Evolutionary conservation across 1,139 yeast genomes (phyloP).

Genomic region (Zygoascus sp.): DNA sequence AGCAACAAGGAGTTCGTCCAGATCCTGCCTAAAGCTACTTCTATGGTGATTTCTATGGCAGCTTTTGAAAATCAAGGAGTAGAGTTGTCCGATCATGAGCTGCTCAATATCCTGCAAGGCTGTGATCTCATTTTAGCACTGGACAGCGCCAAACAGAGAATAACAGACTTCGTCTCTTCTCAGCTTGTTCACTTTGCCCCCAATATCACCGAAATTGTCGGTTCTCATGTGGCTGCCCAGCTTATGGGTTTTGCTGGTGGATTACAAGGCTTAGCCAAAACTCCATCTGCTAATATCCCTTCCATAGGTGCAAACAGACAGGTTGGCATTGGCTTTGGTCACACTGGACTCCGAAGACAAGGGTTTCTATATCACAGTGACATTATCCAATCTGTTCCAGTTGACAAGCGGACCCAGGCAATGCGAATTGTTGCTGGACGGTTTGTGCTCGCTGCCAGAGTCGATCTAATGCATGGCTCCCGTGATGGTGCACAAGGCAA

Average conservation of each 20-base stretch:
- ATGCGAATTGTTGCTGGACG: constrained; percentile 79
- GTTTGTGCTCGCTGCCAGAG: constrained; percentile 74
- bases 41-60: constrained; percentile 70
- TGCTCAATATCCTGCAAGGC: constrained; percentile 42
- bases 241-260: constrained; percentile 71
- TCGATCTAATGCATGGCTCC: constrained; percentile 51
- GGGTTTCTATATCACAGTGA: constrained; percentile 48
- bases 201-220: constrained; percentile 67
- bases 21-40: constrained; percentile 57
- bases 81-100: constrained; percentile 37
- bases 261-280: constrained; percentile 56
- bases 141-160: constrained; percentile 40
- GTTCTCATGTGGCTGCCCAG: constrained; percentile 70
- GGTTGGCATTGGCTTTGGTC: constrained; percentile 43
- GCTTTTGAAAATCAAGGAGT: constrained; percentile 46
- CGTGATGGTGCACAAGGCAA: constrained; percentile 55
- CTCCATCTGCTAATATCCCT: constrained; percentile 82
- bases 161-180: constrained; percentile 54
- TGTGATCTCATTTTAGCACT: constrained; percentile 49
- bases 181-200: constrained; percentile 68
- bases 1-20: constrained; percentile 39
- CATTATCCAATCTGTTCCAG: constrained; percentile 44
- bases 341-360: constrained; percentile 49
- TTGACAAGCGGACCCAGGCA: constrained; percentile 61
- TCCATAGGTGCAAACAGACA: constrained; percentile 66